These are phyloP conservation scores for Lactarius evosmus DNA, from an alignment of 768 basidiomycete genomes.

Conservation along the genomic window DNA sequence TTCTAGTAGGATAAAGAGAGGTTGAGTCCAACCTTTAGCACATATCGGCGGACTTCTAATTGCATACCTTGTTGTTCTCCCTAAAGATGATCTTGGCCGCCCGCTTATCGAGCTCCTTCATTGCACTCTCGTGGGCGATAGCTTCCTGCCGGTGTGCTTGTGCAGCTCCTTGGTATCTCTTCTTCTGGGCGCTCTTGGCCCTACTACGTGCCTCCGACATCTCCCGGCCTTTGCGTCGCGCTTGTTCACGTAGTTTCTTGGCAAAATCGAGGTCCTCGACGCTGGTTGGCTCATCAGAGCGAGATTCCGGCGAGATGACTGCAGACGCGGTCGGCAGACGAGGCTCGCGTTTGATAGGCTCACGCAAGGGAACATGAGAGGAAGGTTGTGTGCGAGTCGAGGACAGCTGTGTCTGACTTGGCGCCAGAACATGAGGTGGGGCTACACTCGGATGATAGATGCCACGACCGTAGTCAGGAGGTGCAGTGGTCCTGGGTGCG, in stretches of 20 bases:
- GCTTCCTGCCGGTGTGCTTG: neutral
- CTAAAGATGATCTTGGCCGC: conserved; percentile 12
- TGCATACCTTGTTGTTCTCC: conserved; percentile 19
- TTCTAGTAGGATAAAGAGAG: neutral
- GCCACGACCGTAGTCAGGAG: neutral
- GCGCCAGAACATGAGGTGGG: neutral
- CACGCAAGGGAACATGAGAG: neutral
- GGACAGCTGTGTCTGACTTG: neutral
- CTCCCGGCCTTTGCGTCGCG: neutral
- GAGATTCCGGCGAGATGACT: neutral
- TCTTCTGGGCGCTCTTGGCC: conserved; percentile 8
- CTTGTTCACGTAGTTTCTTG: conserved; percentile 2
- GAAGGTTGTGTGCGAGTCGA: neutral
- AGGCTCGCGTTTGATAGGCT: neutral
- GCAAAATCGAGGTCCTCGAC: neutral
- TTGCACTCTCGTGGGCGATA: neutral
- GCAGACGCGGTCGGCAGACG: neutral
- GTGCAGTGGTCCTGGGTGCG: neutral
- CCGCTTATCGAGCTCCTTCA: neutral
- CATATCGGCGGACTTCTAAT: neutral
- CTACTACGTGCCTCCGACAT: neutral
- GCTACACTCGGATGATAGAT: neutral
- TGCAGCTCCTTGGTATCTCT: neutral
- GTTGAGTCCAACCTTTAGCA: neutral
- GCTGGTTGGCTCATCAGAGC: neutral